Base-by-base conservation (phyloP, 495 filamentous ascomycete species). In the Collariella sp. region DNA sequence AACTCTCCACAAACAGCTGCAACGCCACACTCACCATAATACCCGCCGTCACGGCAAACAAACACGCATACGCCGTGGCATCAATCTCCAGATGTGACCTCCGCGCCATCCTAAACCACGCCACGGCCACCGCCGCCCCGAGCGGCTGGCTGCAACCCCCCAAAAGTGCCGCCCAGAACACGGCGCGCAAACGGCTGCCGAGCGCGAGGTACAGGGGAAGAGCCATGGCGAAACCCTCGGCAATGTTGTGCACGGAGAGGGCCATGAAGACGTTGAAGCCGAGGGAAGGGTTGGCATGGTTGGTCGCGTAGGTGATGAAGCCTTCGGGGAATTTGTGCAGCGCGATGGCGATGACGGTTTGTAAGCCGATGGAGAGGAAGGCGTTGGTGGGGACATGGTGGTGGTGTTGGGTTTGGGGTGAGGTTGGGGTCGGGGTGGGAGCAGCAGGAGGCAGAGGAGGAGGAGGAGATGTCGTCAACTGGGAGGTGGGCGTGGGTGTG, bases 281-380 rank as follows among this genome's bases (percentile, higher is more conserved):
- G 2, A 98, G 83, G 1, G 75, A 72, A 0, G 93, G 89, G 62
- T 86, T 96, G 29, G 89, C 94, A 57, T 98, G 94, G 69, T 97
- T 98, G 12, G 93, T 96, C 9, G 93, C 91, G 67, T 93, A 98
- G 26, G 94, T 98, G 53, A 98, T 96, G 71, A 98, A 97, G 24
- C 93, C 93, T 70, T 98, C 93, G 4, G 94, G 93, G 18, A 96
- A 84, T 66, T 98, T 98, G 72, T 98, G 93, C 1, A 98, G 72
- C 9, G 93, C 89, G 62, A 98, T 97, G 40, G 93, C 94, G 46
- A 95, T 82, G 9, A 86, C 87, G 0, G 91, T 96, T 68, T 97
- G 93, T 5, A 96, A 78, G 13, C 91, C 89, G 52, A 97, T 91
- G 42, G 86, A 87, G 43, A 97, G 76, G 65, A 95, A 97, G 20